Conservation (phyloP, 805 yeast species). For the Saturnispora serradocipensis region DNA sequence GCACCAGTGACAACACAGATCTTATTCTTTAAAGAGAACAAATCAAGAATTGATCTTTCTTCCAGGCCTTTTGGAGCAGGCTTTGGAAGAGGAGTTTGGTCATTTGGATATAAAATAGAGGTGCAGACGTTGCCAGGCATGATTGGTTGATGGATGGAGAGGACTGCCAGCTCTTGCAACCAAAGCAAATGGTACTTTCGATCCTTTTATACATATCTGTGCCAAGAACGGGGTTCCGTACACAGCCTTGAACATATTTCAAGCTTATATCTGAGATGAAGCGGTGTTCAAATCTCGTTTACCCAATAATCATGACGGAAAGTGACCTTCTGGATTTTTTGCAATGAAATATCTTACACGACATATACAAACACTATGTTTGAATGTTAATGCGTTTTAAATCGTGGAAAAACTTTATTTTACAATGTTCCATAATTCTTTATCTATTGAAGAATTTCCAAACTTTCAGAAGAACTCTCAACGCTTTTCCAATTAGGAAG, state of each 20-base stretch:
- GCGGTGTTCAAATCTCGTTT: not conserved
- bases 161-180: not conserved
- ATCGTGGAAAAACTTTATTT: not conserved
- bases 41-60: conserved; percentile 14
- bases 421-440: not conserved
- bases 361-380: not conserved
- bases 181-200: not conserved
- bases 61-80: conserved; percentile 20
- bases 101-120: conserved; percentile 18
- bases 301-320: not conserved
- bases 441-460: not conserved
- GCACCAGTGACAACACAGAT: conserved; percentile 44
- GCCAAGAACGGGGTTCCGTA: not conserved
- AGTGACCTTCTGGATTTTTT: not conserved
- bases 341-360: not conserved
- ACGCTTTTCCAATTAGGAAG: not conserved
- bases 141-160: not conserved
- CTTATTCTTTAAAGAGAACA: conserved; percentile 33
- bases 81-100: conserved; percentile 22
- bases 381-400: not conserved
- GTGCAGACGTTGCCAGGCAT: conserved; percentile 21
- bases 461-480: not conserved
- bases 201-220: not conserved
- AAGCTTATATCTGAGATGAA: not conserved
- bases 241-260: not conserved